Evolutionary conservation across 78 protist genomes (phyloP), one percentile per base, ranked within the genome.

Genomic region (Bodo saltans): DNA sequence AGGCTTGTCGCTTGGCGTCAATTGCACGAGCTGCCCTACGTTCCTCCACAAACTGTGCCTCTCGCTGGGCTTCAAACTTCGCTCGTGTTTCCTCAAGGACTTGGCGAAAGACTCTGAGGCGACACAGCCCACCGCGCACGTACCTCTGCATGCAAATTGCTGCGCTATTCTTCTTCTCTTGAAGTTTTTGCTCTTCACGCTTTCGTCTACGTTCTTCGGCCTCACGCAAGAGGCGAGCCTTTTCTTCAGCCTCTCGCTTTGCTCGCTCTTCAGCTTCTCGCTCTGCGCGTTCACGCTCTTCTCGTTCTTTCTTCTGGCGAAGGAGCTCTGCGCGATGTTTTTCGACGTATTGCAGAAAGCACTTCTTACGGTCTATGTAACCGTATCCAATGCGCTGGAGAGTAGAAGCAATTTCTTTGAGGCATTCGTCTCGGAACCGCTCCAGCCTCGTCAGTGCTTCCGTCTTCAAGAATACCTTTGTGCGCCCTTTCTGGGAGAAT

Each of bases 391-490:
- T 8, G 17, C 74, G 39, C 40, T 71, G 74, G 17, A 71, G 17
- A 8, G 8, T 47, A 17, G 8, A 47, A 8, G 60, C 60, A 8
- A 8, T 23, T 17, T 47, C 60, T 8, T 17, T 23, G n/a, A 47
- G n/a, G 60, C n/a, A 8, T 8, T 23, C 17, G 60, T 76, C 81
- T n/a, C 81, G 40, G 67, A 67, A 28, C 29, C 42, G 42, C 35
- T 82, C 85, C 3, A 82, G 73, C 53, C 12, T 23, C 85, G 23
- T 47, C 52, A n/a, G 1, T 68, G 85, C 42, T 38, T 69, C 85
- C 38, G 8, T 3, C 85, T 72, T 82, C 52, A 82, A 29, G 75
- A 82, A 82, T 30, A 82, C 34, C 42, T 40, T 34, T 32, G 85
- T 40, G 37, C 69, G 60, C 27, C 85, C 85, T 27, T 4, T 4